Evolutionary conservation across 2,329 filamentous ascomycete species (phyloP), one percentile per base, ranked within the genome.

Genomic region (Aspergillus puulaauensis): DNA sequence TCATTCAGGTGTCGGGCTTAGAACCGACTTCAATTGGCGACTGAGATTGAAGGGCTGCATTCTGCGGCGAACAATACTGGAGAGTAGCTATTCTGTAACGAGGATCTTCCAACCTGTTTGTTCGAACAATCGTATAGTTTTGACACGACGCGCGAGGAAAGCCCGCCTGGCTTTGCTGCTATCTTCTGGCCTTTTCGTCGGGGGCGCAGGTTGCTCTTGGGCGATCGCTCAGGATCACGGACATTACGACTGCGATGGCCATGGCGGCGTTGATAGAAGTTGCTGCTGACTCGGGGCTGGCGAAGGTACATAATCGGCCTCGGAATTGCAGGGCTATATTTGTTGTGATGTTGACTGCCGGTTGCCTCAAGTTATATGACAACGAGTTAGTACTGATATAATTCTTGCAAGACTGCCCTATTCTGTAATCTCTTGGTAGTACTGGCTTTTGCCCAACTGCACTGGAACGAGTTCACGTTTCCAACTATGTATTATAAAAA

Each of bases 181-280:
- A 77, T 51, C 40, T 73, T 1, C 73, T 87, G 31, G 83, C 84
- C 0, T 80, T 83, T 49, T 79, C 83, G 0, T 77, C 83, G 0
- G 84, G 85, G 0, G 82, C 79, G 48, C 85, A 87, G 67, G 83
- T 88, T 0, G 83, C 85, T 3, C 80, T 83, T 73, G 79, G 79
- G 2, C 76, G 84, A 23, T 77, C 79, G 40, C 67, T 87, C 55
- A 72, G 76, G 46, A 81, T 86, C 72, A 82, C 82, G 0, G 85
- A 88, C 68, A 86, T 87, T 64, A 85, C 79, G 57, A 87, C 85
- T 0, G 84, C 85, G 24, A 87, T 87, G 83, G 84, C 83, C 0
- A 87, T 85, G 5, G 83, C 85, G 0, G 84, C 85, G 1, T 87
- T 82, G 79, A 75, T 87, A 1, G 84, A 87, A 64, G 66, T 86